Conservation (phyloP, 1,284 basidiomycete species). For the Pseudozyma thailandica region DNA sequence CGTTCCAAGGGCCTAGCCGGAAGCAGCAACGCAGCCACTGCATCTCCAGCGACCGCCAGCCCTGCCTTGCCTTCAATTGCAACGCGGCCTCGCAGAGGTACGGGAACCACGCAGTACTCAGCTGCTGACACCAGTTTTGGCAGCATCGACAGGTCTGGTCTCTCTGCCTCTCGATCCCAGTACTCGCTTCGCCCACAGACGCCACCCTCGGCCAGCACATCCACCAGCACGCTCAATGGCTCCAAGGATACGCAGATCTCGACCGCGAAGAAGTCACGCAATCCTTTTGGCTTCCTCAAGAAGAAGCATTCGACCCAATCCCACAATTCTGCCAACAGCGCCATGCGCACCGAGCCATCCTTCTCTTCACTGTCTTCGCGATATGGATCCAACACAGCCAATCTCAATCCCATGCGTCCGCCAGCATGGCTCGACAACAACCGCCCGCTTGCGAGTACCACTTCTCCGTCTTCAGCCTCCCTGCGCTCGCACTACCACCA, state of each 20-base stretch:
- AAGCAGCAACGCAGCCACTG: neutral
- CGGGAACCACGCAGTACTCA: slow-evolving; percentile 13
- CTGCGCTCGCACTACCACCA: slow-evolving; percentile 33
- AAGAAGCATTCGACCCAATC: slow-evolving; percentile 50
- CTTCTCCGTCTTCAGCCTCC: slow-evolving; percentile 25
- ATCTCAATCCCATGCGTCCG: slow-evolving; percentile 38
- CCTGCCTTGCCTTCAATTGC: slow-evolving; percentile 6
- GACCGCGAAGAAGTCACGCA: slow-evolving; percentile 48
- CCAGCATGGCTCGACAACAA: slow-evolving; percentile 43
- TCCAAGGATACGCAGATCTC: slow-evolving; percentile 23
- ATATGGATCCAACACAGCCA: slow-evolving; percentile 35
- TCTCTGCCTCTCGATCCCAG: slow-evolving; percentile 33
- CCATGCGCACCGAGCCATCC: slow-evolving; percentile 32
- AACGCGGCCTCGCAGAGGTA: slow-evolving; percentile 24
- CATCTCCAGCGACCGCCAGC: neutral
- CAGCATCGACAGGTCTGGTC: slow-evolving; percentile 11
- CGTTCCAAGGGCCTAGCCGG: neutral
- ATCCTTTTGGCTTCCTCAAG: slow-evolving; percentile 58
- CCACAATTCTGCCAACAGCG: slow-evolving; percentile 28
- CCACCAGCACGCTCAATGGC: slow-evolving; percentile 43
- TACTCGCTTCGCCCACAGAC: slow-evolving; percentile 38
- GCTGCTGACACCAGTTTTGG: slow-evolving; percentile 22
- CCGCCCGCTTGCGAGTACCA: slow-evolving; percentile 19
- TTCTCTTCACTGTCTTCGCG: slow-evolving; percentile 38
- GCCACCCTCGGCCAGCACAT: slow-evolving; percentile 49